Conservation (phyloP, 2,329 filamentous ascomycete genomes). For the Fusarium sp. region DNA sequence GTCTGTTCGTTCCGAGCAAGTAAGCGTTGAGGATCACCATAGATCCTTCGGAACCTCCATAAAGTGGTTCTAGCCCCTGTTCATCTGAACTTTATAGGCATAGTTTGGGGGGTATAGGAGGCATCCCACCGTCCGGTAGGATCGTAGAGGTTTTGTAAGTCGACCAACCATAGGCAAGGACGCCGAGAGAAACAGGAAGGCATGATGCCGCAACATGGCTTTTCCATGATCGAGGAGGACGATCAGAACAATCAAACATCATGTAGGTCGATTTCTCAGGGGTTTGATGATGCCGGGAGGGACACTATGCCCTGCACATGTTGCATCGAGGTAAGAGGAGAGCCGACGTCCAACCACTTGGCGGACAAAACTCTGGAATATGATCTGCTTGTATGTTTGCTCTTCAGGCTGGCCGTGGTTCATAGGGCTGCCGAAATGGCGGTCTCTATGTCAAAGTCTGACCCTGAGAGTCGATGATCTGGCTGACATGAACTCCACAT, state of each 20-base stretch:
- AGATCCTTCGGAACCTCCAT: neutral
- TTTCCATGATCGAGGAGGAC: neutral
- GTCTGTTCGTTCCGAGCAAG: neutral
- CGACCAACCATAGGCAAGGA: neutral
- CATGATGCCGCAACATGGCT: constrained; percentile 1
- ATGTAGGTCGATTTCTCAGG: neutral
- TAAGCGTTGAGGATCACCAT: neutral
- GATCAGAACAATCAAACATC: neutral
- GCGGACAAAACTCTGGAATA: neutral
- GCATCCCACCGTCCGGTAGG: neutral
- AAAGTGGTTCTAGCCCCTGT: neutral
- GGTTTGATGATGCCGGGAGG: neutral
- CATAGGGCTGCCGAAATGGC: neutral
- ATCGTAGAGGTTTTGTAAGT: neutral
- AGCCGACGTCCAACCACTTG: neutral
- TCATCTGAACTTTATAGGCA: constrained; percentile 2
- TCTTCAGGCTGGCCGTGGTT: neutral
- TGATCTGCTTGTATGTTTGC: neutral
- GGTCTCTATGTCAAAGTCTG: neutral
- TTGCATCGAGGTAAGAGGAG: neutral
- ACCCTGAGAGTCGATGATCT: neutral
- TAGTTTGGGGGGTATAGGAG: neutral
- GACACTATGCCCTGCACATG: neutral
- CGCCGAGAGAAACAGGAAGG: neutral
- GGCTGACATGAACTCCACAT: neutral